These are phyloP conservation scores for Malassezia obtusa DNA, from an alignment of 1,284 basidiomycete species.

Conservation along the genomic window DNA sequence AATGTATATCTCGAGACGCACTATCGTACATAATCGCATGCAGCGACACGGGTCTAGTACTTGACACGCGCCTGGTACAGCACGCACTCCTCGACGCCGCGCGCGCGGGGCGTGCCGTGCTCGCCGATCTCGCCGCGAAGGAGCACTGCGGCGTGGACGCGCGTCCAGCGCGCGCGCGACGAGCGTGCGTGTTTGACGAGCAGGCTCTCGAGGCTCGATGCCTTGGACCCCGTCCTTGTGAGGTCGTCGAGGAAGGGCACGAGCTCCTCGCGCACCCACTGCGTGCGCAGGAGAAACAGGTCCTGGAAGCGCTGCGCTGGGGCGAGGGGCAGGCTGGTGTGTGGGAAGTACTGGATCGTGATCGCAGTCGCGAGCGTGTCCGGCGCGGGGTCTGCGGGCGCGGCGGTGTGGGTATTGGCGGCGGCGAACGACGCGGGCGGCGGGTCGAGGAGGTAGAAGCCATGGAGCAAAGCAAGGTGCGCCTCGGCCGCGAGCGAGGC, in stretches of 20 bases:
- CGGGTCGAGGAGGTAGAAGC: slow-evolving; percentile 28
- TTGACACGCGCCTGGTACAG: slow-evolving; percentile 16
- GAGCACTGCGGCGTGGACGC: slow-evolving; percentile 9
- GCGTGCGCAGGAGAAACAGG: slow-evolving; percentile 34
- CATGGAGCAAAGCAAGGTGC: slow-evolving; percentile 13
- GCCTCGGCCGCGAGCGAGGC: slow-evolving; percentile 5
- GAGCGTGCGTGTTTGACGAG: slow-evolving; percentile 25
- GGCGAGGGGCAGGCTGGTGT: slow-evolving; percentile 30
- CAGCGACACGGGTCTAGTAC: not conserved
- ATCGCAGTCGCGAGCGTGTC: slow-evolving; percentile 11
- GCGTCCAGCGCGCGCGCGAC: slow-evolving; percentile 6
- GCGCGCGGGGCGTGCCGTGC: not conserved
- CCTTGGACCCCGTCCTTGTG: slow-evolving; percentile 10
- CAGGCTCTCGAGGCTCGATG: slow-evolving; percentile 25
- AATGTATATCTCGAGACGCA: slow-evolving; percentile 4
- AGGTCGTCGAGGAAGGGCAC: slow-evolving; percentile 46
- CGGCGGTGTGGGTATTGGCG: slow-evolving; percentile 5
- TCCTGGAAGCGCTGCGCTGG: slow-evolving; percentile 41
- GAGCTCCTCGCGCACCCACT: slow-evolving; percentile 42
- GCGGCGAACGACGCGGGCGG: slow-evolving; percentile 19
- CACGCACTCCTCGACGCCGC: slow-evolving; percentile 3
- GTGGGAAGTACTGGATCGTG: slow-evolving; percentile 35
- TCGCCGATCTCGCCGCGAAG: not conserved
- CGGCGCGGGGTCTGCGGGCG: not conserved
- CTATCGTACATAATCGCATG: not conserved